Evolutionary conservation across 805 yeast genomes (phyloP), one percentile per base, ranked within the genome.

Genomic region (Candida tibetensis): DNA sequence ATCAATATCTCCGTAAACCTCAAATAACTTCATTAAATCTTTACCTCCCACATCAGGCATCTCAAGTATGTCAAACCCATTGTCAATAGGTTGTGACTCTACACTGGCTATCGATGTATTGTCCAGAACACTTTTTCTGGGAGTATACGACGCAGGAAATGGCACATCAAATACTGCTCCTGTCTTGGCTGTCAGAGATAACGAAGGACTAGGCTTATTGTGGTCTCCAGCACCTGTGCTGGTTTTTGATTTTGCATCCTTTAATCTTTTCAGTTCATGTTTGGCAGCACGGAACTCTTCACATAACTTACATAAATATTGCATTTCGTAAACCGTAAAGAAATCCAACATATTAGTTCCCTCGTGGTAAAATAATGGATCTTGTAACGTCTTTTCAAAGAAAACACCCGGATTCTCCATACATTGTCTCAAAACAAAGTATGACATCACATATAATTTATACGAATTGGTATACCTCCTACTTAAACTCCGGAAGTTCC

Each of bases 261-360:
- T 41, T 19, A 38, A 16, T 13, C 37, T 34, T 19, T 16, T 19
- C 33, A 42, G 59, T 30, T 54, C 56, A n/a, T 53, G 57, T 40
- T 67, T 69, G 10, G 70, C 69, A 4, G 47, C 36, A 33, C 64
- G 49, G 44, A 67, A 66, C 34, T 69, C 73, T 25, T 65, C 70
- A 34, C 69, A 64, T 27, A 69, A 46, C 36, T 55, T 55, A 38
- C 64, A 55, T 28, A 69, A 49, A 41, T 61, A 60, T 28, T 60
- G 54, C 17, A 69, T 51, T 32, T 68, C 74, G n/a, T 51, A 40
- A 13, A 55, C 51, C 4, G 68, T 46, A 40, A 68, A 58, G 45
- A 55, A 67, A 32, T 66, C 65, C 34, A 69, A 44, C 58, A 67
- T 51, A 41, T 66, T 69, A 15, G 70, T 58, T 3, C 71, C 70